These are phyloP conservation scores for Mucor indicus DNA, from an alignment of 371 early-diverging fungal genomes.

Conservation along the genomic window DNA sequence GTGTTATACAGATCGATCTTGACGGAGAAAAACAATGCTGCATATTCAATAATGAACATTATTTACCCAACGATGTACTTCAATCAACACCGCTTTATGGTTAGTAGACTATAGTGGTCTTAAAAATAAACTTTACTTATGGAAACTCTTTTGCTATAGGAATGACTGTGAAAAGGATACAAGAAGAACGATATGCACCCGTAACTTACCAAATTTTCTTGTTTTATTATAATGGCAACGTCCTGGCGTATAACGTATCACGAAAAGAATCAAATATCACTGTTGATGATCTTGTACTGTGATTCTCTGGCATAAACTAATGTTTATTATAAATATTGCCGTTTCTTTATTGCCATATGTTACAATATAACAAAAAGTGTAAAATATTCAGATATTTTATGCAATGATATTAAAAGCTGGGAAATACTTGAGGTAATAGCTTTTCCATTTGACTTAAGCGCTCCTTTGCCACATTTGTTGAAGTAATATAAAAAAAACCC, in stretches of 20 bases:
- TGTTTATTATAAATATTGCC: no score
- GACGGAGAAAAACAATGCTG: slow-evolving; percentile 25
- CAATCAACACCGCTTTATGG: slow-evolving; percentile 40
- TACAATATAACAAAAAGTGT: no score
- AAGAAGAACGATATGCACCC: slow-evolving; percentile 16
- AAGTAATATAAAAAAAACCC: no score
- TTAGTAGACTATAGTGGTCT: slow-evolving; percentile 1
- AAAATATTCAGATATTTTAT: no score
- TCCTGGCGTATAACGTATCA: slow-evolving; percentile 32
- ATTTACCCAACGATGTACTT: slow-evolving; percentile 30
- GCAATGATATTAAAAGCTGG: no score
- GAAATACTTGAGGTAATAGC: no score
- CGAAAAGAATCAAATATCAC: slow-evolving; percentile 11
- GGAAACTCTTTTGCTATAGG: slow-evolving; percentile 7
- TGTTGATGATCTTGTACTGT: slow-evolving; percentile 1
- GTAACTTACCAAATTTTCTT: slow-evolving; percentile 28
- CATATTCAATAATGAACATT: slow-evolving; percentile 40
- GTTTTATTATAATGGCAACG: slow-evolving; percentile 36
- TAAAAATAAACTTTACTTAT: not conserved
- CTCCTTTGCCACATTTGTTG: no score
- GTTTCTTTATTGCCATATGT: no score
- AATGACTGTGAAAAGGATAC: slow-evolving; percentile 27
- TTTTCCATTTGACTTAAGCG: no score
- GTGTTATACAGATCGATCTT: slow-evolving; percentile 35
- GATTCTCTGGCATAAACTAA: no score